phyloP scores from a whole-genome alignment of 2,329 filamentous ascomycete species.

The Aspergillus calidoustus region DNA sequence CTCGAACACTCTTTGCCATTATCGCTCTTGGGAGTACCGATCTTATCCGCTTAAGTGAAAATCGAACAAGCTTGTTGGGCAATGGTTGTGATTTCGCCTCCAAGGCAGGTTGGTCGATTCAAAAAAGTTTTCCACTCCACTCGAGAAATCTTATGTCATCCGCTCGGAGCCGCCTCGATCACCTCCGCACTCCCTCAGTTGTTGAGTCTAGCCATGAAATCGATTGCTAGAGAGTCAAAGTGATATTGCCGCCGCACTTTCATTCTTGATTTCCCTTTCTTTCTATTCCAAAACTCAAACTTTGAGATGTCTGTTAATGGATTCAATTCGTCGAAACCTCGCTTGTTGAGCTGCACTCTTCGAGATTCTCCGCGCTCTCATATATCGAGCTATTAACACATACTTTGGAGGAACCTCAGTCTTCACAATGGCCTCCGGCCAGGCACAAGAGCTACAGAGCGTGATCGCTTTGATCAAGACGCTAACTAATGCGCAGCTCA shows the following conservation, averaged over 20 bases:
- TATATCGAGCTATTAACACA: conserved; percentile 7
- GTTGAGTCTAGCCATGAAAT: conserved; percentile 2
- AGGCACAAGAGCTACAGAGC: conserved; percentile 46
- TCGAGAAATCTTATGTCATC: conserved; percentile 40
- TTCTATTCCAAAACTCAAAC: conserved; percentile 6
- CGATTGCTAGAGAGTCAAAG: neutral
- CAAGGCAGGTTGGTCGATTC: neutral
- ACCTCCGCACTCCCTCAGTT: conserved; percentile 23
- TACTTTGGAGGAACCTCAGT: neutral
- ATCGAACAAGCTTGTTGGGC: neutral
- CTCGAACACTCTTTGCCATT: conserved; percentile 88
- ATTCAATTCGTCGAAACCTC: conserved; percentile 25
- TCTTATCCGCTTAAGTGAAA: too few relatives aligned
- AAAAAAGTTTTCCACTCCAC: conserved; percentile 10
- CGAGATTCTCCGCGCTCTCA: conserved; percentile 21
- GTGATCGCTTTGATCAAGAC: conserved; percentile 56
- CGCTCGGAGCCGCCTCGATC: conserved; percentile 25
- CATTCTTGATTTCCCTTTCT: neutral
- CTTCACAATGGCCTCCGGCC: conserved; percentile 43
- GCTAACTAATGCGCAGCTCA: conserved; percentile 69
- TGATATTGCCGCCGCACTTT: conserved; percentile 2
- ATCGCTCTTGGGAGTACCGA: neutral
- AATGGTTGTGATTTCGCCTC: neutral
- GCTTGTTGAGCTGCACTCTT: conserved; percentile 30
- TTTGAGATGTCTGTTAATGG: conserved; percentile 38